These are phyloP conservation scores for Domatiomyces catenatus DNA, from an alignment of 2,329 filamentous ascomycete genomes.

Conservation along the genomic window DNA sequence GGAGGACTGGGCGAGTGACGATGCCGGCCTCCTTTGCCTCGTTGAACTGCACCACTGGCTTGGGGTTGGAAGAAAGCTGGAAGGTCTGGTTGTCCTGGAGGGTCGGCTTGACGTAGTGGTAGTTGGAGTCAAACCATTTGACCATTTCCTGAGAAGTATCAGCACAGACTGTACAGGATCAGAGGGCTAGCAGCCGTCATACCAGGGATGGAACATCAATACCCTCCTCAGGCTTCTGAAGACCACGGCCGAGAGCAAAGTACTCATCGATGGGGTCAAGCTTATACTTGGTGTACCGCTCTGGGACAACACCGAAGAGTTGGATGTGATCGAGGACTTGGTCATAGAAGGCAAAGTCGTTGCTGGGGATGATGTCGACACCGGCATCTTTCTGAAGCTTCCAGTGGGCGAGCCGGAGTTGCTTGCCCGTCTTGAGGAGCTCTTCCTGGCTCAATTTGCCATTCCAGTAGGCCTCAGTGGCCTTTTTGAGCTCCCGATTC, in stretches of 20 bases:
- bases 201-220: slow-evolving; percentile 79
- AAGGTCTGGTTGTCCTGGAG: slow-evolving; percentile 94
- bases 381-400: slow-evolving; percentile 98
- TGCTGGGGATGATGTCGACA: slow-evolving; percentile 95
- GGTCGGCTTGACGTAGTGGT: slow-evolving; percentile 99
- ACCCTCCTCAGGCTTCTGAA: slow-evolving; percentile 62
- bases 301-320: slow-evolving; percentile 84
- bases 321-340: slow-evolving; percentile 97
- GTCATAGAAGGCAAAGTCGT: slow-evolving; percentile 98
- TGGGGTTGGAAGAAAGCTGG: slow-evolving; percentile 72
- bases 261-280: slow-evolving; percentile 87
- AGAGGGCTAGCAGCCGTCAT: slow-evolving; percentile 20
- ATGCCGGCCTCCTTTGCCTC: slow-evolving; percentile 98
- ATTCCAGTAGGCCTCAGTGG: slow-evolving; percentile 94
- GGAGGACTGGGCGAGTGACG: slow-evolving; percentile 76
- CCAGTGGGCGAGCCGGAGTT: slow-evolving; percentile 93
- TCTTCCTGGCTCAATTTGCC: slow-evolving; percentile 87
- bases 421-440: slow-evolving; percentile 88
- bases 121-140: slow-evolving; percentile 99
- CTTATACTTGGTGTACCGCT: slow-evolving; percentile 81
- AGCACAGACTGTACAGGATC: not conserved
- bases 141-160: slow-evolving; percentile 64
- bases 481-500: slow-evolving; percentile 99
- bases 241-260: slow-evolving; percentile 98
- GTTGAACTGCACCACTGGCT: slow-evolving; percentile 85